phyloP scores from a whole-genome alignment of 208 protist genomes.

The Leishmania tarentolae region DNA sequence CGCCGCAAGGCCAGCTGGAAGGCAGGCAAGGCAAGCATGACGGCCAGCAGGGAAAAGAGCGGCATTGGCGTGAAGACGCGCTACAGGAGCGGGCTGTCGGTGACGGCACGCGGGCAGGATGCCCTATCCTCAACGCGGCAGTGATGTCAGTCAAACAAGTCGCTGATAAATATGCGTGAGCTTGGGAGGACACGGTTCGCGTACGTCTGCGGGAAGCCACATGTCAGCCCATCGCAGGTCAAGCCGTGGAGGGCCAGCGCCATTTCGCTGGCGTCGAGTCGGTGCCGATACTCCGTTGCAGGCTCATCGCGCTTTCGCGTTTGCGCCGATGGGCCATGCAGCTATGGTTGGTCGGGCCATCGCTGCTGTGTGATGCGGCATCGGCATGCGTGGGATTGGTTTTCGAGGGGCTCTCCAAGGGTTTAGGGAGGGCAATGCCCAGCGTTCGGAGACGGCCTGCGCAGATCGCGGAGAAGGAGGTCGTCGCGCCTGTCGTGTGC shows the following conservation, averaged over 20 bases:
- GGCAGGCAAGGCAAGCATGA: conserved; percentile 29
- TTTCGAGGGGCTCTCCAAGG: no score
- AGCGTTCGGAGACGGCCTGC: not conserved
- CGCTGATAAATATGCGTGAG: conserved; percentile 1
- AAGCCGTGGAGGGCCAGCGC: conserved; percentile 25
- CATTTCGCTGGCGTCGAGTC: conserved; percentile 34
- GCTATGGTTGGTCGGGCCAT: not conserved
- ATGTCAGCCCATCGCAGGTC: conserved; percentile 24
- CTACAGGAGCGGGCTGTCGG: no score
- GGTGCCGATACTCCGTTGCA: conserved; percentile 32
- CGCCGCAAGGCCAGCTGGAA: conserved; percentile 35
- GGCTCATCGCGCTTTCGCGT: conserved; percentile 15
- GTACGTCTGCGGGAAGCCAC: conserved; percentile 21
- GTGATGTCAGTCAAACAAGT: conserved; percentile 11
- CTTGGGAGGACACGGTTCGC: conserved; percentile 13
- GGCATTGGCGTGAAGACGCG: conserved; percentile 44
- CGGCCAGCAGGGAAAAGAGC: conserved; percentile 31
- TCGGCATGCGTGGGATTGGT: no score
- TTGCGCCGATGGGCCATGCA: no score
- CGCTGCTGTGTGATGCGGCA: not conserved
- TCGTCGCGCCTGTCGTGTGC: not conserved
- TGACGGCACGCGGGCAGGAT: conserved; percentile 31
- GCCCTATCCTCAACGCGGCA: conserved; percentile 32
- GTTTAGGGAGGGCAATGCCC: not conserved
- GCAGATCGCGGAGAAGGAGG: not conserved